These are phyloP conservation scores for Arabis alpina DNA, from an alignment of 345 rosid genomes.

Conservation along the genomic window DNA sequence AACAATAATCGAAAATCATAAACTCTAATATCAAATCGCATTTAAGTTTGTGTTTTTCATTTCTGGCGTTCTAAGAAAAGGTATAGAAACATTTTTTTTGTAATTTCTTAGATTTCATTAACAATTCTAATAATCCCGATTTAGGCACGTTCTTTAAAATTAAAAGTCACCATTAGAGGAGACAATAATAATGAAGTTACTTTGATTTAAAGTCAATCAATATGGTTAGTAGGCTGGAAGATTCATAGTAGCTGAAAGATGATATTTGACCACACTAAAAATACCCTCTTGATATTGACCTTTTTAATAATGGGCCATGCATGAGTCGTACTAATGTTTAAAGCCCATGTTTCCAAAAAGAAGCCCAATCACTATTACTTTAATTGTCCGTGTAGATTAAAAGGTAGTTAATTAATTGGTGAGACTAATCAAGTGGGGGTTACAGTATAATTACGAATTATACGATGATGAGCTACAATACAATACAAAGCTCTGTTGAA, in stretches of 20 bases:
- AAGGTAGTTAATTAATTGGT: background rate
- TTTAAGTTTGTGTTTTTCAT: slow-evolving; percentile 2
- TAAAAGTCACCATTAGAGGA: background rate
- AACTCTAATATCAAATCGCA: slow-evolving; percentile 9
- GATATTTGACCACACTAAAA: slow-evolving; percentile 22
- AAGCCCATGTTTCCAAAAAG: background rate
- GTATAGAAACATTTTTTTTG: background rate
- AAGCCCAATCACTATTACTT: slow-evolving; percentile 8
- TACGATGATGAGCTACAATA: slow-evolving; percentile 10
- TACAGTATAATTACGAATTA: background rate
- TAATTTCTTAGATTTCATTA: background rate
- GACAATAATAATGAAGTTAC: background rate
- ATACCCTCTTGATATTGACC: slow-evolving; percentile 12
- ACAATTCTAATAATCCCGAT: background rate
- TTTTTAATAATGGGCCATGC: slow-evolving; percentile 23
- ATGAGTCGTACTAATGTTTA: background rate
- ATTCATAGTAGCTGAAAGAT: slow-evolving; percentile 33
- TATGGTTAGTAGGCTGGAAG: slow-evolving; percentile 24
- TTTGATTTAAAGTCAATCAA: slow-evolving; percentile 42
- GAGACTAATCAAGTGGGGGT: slow-evolving; percentile 4
- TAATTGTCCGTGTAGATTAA: background rate
- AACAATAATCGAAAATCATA: background rate
- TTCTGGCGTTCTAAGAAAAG: background rate
- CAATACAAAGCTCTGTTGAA: background rate
- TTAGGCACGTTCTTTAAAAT: background rate